Evolutionary conservation across 805 yeast genomes (phyloP), one percentile per base, ranked within the genome.

Genomic region (Ogataea methanolica): DNA sequence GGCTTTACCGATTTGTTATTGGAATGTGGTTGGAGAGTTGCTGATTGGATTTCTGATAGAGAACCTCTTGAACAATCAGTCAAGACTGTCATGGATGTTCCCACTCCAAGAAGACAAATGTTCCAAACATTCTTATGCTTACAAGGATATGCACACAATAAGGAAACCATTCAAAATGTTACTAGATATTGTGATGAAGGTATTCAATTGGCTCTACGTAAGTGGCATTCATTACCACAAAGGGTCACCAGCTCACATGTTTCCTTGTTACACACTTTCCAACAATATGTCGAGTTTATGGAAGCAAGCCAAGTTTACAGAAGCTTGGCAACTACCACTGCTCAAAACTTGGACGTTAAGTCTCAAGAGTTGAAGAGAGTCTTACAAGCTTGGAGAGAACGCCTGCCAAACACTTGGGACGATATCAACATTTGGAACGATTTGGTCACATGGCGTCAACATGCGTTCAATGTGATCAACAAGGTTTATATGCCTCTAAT

Each of bases 1-100:
- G 97, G 97, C 0, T 95, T 92, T 63, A 90, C 97, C 0, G 99
- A 94, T 60, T 73, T 94, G 54, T 70, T 95, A 23, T 72, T 94
- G n/a, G 99, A 94, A 65, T 95, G 99, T 75, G 99, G 98, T 36
- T 94, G 99, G 99, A 77, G 99, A 60, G 96, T 94, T 36, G 97
- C 99, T 7, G 98, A 94, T 61, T 94, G 99, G 99, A 85, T 84
- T 50, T 83, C 95, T 8, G 99, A 95, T 60, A 78, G 91, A 53
- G 98, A 92, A 54, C 94, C 98, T 0, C 71, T 94, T 36, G 97
- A 91, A 61, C 96, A 88, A 60, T 85, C 96, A 1, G 96, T 94
- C 23, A 88, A 90, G 66, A 87, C 95, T 39, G 96, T 94, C 5
- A 90, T 94, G 96, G 99, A 94, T 67, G 97, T 91, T 23, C 98